Evolutionary conservation across 768 basidiomycete genomes (phyloP), one percentile per base, ranked within the genome.

Genomic region (Asterophora lycoperdoides): DNA sequence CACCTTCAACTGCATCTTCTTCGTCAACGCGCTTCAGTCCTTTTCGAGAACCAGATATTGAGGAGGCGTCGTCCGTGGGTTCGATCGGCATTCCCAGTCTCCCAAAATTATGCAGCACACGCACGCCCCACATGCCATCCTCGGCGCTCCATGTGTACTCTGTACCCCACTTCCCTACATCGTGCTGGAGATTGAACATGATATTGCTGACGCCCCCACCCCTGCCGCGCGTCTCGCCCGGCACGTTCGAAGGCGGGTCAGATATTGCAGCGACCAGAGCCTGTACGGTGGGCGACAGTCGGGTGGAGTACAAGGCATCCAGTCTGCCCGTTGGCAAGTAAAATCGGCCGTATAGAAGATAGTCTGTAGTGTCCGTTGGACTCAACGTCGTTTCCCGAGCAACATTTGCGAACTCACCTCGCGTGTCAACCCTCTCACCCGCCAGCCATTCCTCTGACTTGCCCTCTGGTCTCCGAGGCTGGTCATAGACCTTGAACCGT

Each of bases 61-160:
- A 56, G 34, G 51, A 41, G 29, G 32, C 51, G 23, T 71, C 72
- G 55, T 66, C 72, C 53, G 59, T 61, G 0, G 53, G 34, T 23
- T 68, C 61, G 19, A 70, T 70, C 5, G 58, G 58, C 10, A 66
- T 57, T 13, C 75, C 80, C 3, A 84, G 69, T 65, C 78, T 80
- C 11, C 93, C 93, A 69, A 96, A 97, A 62, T 98, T 96, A 62
- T 93, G 92, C 41, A 98, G 75, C 14, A 92, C 78, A 14, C 89
- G 79, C 14, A 92, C 65, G 13, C 95, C 95, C 74, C 84, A 86
- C 92, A 98, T 95, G 15, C 85, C 84, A 58, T 97, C 95, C 56
- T 93, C 89, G 1, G 90, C 89, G 55, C 92, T 93, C 75, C 88
- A 97, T 2, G 88, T 89, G 56, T 95, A 97, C 65, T 98, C 95